phyloP scores from a whole-genome alignment of 164 flowering plant species.

The Aristolochia contorta region DNA sequence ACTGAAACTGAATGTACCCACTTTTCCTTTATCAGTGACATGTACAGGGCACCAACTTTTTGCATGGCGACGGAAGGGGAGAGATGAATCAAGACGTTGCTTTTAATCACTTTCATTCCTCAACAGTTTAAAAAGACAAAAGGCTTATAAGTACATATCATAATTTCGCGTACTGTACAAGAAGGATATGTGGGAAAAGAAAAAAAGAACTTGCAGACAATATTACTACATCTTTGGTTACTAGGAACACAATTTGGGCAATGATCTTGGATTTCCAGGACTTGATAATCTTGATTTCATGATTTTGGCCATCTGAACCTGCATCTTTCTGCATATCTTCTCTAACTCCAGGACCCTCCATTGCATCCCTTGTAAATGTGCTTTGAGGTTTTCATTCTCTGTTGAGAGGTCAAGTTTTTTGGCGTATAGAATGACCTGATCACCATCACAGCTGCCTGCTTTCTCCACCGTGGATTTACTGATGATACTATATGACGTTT shows the following conservation, averaged over 20 bases:
- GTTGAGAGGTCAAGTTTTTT: conserved; percentile 29
- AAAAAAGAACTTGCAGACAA: not conserved
- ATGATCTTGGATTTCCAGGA: conserved; percentile 27
- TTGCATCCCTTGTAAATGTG: conserved; percentile 76
- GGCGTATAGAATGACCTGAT: conserved; percentile 45
- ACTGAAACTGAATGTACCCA: too few relatives aligned
- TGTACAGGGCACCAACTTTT: too few relatives aligned
- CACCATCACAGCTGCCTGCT: conserved; percentile 11
- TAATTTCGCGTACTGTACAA: not conserved
- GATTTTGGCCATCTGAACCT: conserved; percentile 40
- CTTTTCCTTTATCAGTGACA: too few relatives aligned
- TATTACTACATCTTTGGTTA: not conserved
- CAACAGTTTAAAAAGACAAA: not conserved
- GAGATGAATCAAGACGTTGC: not conserved
- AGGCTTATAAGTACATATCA: not conserved
- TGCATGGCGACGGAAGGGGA: too few relatives aligned
- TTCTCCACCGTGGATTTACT: conserved; percentile 13
- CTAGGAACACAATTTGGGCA: conserved; percentile 81
- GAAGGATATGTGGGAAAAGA: not conserved
- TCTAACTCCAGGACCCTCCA: conserved; percentile 84
- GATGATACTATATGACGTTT: conserved; percentile 14
- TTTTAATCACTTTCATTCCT: not conserved
- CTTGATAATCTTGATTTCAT: conserved; percentile 18
- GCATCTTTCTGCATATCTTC: conserved; percentile 72
- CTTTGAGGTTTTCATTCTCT: conserved; percentile 49